A percentile compares a stretch with the other conserved stretches of the same genome.
phyloP scores from a whole-genome alignment of 2,329 filamentous ascomycete genomes.

The Colletotrichum incanum region DNA sequence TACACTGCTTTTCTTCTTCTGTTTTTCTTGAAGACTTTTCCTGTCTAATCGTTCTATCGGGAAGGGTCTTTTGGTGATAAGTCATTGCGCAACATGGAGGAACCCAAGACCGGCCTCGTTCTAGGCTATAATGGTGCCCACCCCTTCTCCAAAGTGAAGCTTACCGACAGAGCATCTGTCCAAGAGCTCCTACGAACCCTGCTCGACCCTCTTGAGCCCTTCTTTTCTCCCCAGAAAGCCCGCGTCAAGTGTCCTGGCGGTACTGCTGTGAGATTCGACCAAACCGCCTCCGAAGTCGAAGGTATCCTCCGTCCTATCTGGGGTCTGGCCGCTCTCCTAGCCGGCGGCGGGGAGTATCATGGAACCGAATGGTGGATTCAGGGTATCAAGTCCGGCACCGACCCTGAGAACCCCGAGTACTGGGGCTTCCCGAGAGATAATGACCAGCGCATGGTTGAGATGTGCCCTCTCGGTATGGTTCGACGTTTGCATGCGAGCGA shows the following conservation, averaged over 20 bases:
- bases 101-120: constrained; percentile 47
- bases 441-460: constrained; percentile 89
- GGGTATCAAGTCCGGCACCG: constrained; percentile 79
- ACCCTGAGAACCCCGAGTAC: constrained; percentile 79
- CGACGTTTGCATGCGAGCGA: neutral
- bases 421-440: constrained; percentile 84
- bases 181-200: constrained; percentile 74
- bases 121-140: constrained; percentile 69
- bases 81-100: constrained; percentile 23
- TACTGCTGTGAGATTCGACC: constrained; percentile 84
- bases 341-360: constrained; percentile 76
- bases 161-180: constrained; percentile 69
- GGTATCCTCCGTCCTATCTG: constrained; percentile 83
- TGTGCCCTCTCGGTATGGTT: constrained; percentile 77
- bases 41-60: neutral
- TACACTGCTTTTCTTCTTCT: neutral
- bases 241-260: constrained; percentile 78
- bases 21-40: neutral
- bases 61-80: neutral
- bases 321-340: constrained; percentile 80
- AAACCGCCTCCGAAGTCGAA: constrained; percentile 83
- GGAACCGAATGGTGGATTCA: constrained; percentile 78
- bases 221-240: constrained; percentile 78
- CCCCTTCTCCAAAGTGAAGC: constrained; percentile 68
- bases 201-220: constrained; percentile 79